Evolutionary conservation across 345 rosid species (phyloP).

Genomic region (Sisymbrium irio): DNA sequence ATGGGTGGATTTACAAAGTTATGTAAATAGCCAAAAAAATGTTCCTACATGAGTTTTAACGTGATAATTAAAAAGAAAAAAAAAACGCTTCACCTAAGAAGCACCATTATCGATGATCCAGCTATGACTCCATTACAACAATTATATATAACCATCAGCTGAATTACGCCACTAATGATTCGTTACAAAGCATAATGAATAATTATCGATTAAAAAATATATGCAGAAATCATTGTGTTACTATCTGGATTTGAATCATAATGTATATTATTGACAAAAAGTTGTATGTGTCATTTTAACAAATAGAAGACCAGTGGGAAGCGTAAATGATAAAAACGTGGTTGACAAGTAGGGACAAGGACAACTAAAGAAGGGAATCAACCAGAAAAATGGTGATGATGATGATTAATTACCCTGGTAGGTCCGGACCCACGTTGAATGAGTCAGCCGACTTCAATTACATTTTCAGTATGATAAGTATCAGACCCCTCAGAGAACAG

Average conservation of each 20-base stretch:
- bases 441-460: not conserved
- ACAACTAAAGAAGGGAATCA: not conserved
- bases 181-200: not conserved
- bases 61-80: not conserved
- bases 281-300: too few relatives aligned
- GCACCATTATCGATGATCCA: conserved; percentile 18
- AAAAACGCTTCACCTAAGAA: not conserved
- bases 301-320: conserved; percentile 4
- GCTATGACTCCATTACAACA: conserved; percentile 21
- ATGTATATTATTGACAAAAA: not conserved
- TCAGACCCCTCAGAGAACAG: not conserved
- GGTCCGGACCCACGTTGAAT: conserved; percentile 7
- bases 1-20: not conserved
- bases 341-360: conserved; percentile 15
- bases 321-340: conserved; percentile 20
- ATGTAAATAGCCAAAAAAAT: not conserved
- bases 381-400: conserved; percentile 6
- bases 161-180: not conserved
- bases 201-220: not conserved
- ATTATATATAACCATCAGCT: not conserved
- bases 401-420: not conserved
- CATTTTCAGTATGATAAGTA: not conserved
- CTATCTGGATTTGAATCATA: not conserved
- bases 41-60: not conserved
- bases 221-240: not conserved